Base-by-base conservation (phyloP, 2,329 filamentous ascomycete species). In the Cyphellophora europaea region DNA sequence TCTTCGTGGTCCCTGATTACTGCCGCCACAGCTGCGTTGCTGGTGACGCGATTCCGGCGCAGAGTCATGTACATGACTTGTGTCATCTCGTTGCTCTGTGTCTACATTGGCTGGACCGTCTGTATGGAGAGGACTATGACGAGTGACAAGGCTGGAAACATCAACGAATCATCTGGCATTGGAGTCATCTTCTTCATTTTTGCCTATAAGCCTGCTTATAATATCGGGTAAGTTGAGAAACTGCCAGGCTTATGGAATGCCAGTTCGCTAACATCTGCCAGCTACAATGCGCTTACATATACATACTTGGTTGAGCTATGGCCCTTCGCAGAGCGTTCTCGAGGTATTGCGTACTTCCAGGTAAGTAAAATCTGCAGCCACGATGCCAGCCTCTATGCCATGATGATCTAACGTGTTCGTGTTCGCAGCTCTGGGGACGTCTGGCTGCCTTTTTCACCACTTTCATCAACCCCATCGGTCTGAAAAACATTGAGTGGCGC, bases 281-380 rank as follows among this genome's bases (percentile, higher is more conserved):
- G 74, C n/a, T 77, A 78, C 53, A 80, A 79, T 49, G 72, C 76
- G 11, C 59, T 81, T 36, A 77, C 73, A 1, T 78, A 78, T 53
- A 78, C 71, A 11, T 76, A 71, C 52, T 60, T 77, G 4, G 58
- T 77, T 14, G 74, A 78, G 42, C 54, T 77, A 0, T 76, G 73
- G 58, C 74, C 74, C 1, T 79, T 71, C 47, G 59, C 68, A 2
- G 62, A 69, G 35, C 66, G 72, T 40, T 67, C 70, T 27, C 72
- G 72, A 38, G 74, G 75, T 54, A 70, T 79, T 39, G 71, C 67
- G 21, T 58, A 72, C 34, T 69, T 71, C 51, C 71, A 75, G n/a
- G n/a, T n/a, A n/a, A n/a, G n/a, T n/a, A n/a, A n/a, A n/a, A n/a
- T n/a, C n/a, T n/a, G n/a, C n/a, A n/a, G n/a, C n/a, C n/a, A n/a